These are phyloP conservation scores for Orychophragmus violaceus DNA, from an alignment of 345 rosid species.

Conservation along the genomic window DNA sequence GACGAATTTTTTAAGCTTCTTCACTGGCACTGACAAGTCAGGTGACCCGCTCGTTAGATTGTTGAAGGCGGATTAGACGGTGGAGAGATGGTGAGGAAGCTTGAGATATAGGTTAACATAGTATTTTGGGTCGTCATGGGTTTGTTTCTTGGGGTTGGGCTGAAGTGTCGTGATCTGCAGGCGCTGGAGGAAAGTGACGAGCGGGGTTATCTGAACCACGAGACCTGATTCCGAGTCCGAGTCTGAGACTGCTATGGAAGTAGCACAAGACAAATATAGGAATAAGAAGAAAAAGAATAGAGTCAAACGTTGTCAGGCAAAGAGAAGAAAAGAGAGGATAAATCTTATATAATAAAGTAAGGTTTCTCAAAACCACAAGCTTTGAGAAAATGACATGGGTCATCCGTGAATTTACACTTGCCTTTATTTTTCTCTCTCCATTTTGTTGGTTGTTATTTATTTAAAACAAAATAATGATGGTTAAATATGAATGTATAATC, in stretches of 20 bases:
- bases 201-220: conserved; percentile 29
- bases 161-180: conserved; percentile 55
- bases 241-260: conserved; percentile 6
- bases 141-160: conserved; percentile 32
- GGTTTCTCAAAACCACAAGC: too few species aligned
- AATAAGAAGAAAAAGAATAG: too few species aligned
- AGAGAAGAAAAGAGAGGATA: too few species aligned
- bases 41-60: conserved; percentile 34
- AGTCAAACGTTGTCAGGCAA: too few species aligned
- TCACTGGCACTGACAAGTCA: conserved; percentile 28
- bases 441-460: too few species aligned
- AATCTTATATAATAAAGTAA: too few species aligned
- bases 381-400: too few species aligned
- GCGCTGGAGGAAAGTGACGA: conserved; percentile 55
- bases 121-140: conserved; percentile 60
- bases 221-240: conserved; percentile 24
- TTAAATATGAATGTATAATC: too few species aligned
- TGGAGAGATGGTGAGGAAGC: conserved; percentile 33
- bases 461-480: too few species aligned
- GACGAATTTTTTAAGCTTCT: conserved; percentile 27
- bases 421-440: too few species aligned
- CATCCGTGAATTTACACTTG: too few species aligned
- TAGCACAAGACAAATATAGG: too few species aligned
- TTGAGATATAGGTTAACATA: conserved; percentile 64
- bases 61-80: conserved; percentile 45